Base-by-base conservation (phyloP, 176 grass and related monocot species). In the Thalia dealbata region DNA sequence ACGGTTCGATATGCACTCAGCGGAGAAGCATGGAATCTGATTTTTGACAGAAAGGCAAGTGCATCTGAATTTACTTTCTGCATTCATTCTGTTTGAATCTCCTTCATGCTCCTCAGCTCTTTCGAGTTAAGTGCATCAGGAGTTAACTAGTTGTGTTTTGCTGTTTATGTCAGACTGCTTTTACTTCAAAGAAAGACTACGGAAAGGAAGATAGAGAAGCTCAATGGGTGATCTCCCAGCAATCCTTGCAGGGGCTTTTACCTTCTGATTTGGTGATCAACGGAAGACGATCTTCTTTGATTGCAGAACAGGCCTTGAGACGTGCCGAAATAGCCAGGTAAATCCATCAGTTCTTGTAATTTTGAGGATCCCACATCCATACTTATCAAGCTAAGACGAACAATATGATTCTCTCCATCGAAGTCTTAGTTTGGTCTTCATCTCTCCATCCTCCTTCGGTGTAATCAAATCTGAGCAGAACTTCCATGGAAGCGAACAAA, bases 261-360 rank as follows among this genome's bases (percentile, higher is more conserved):
- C 80, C 87, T 45, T 82, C 81, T 21, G 82, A 85, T 52, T 61
- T 87, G 41, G 45, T 73, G 67, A 73, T 25, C 72, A 84, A 78
- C 22, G 45, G 75, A 70, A 85, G 50, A 79, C 78, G 55, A 16
- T 51, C 76, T 52, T 91, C 78, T 1, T 60, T 74, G 41, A 82
- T 87, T 1, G 84, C 86, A 0, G 88, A 89, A 55, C 82, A 91
- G 46, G 88, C 88, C 0, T 87, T 32, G 86, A 62, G 88, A 67
- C 88, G 86, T 13, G 92, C 88, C 6, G 80, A 96, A 64, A 96
- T 91, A 72, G 72, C 77, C 72, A 96, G 92, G 92, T 96, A 79
- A 73, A 6, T 0, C 14, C 22, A 32, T 64, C 8, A 16, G 29
- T 30, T 32, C 8, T 58, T 9, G 58, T 12, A 6, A 27, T 16